Conservation (phyloP, 306 rosid species). For the Prinsepia uniflora region DNA sequence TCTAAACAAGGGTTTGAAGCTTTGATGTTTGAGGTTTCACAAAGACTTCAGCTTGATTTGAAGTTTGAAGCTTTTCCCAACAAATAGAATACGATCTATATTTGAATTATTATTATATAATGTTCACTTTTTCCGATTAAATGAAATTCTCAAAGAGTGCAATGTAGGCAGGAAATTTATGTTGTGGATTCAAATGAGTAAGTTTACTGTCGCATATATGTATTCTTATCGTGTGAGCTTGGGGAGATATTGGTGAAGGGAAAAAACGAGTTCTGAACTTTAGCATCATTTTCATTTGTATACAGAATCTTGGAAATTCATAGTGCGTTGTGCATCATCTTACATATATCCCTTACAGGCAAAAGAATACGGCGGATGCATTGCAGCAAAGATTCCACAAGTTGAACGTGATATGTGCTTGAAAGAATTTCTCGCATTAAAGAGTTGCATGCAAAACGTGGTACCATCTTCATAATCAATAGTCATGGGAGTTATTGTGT, state of each 20-base stretch:
- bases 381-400: constrained; percentile 88
- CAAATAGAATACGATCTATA: not conserved
- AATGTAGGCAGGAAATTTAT: not conserved
- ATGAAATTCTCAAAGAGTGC: not conserved
- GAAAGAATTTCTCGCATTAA: constrained; percentile 77
- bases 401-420: constrained; percentile 79
- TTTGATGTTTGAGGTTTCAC: no score
- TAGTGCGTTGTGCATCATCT: constrained; percentile 14
- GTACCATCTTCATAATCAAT: constrained; percentile 32
- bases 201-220: not conserved
- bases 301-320: not conserved
- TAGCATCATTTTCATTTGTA: not conserved
- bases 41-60: not conserved
- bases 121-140: not conserved
- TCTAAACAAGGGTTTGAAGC: not conserved
- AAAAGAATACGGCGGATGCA: constrained; percentile 82
- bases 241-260: not conserved
- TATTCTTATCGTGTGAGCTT: not conserved
- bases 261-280: not conserved
- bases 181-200: not conserved
- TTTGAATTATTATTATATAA: not conserved
- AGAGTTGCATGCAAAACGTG: constrained; percentile 83
- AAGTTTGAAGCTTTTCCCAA: not conserved
- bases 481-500: not conserved
- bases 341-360: constrained; percentile 46